Evolutionary conservation across 305 asterid genomes (phyloP).

Genomic region (Fraxinus platypoda): DNA sequence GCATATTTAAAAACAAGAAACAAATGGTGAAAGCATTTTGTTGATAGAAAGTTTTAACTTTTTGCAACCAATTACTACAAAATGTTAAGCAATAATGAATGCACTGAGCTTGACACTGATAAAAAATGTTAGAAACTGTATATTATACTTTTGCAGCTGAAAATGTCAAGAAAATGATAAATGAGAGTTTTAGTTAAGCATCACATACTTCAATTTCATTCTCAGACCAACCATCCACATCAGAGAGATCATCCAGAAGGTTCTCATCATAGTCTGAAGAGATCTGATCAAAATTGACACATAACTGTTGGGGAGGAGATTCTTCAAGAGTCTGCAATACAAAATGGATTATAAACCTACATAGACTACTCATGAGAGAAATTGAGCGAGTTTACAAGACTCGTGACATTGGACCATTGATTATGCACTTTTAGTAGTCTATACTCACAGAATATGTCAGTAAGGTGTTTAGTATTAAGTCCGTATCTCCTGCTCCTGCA

Average conservation of each 20-base stretch:
- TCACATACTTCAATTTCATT: too few relatives aligned
- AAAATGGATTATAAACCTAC: conserved; percentile 10
- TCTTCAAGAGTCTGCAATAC: conserved; percentile 60
- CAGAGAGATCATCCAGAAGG: conserved; percentile 40
- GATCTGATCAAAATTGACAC: conserved; percentile 43
- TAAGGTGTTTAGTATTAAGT: conserved; percentile 57
- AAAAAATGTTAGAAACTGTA: too few relatives aligned
- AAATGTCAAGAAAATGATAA: too few relatives aligned
- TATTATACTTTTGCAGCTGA: too few relatives aligned
- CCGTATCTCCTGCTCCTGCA: conserved; percentile 62
- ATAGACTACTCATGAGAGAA: not conserved
- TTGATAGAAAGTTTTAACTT: too few relatives aligned
- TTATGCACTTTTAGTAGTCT: not conserved
- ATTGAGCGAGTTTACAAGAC: not conserved
- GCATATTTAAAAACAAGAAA: too few relatives aligned
- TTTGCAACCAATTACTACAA: too few relatives aligned
- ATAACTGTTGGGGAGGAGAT: conserved; percentile 45
- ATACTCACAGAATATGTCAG: conserved; percentile 64
- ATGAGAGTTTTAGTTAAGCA: too few relatives aligned
- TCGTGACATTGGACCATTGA: not conserved
- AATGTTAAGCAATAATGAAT: too few relatives aligned
- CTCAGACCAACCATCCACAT: conserved; percentile 56
- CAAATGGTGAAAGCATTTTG: too few relatives aligned
- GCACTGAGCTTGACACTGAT: too few relatives aligned
- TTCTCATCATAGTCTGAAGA: conserved; percentile 57